Percentiles rank a stretch among this genome's conserved stretches.
Conservation (phyloP, 208 protist species). For the Trypanosoma avium region DNA sequence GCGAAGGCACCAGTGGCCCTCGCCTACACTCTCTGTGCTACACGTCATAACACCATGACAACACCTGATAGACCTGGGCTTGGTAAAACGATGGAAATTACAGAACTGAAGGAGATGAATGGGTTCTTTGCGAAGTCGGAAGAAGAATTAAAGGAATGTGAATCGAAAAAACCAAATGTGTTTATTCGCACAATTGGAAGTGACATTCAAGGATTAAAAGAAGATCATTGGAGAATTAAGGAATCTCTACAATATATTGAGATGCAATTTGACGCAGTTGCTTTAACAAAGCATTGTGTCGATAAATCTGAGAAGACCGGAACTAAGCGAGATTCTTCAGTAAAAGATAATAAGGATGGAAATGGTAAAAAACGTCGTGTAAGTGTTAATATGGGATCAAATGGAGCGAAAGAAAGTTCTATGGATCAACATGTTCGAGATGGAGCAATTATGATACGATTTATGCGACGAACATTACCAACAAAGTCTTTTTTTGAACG, state of each 20-base stretch:
- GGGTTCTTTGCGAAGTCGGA: conserved; percentile 26
- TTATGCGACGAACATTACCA: conserved; percentile 21
- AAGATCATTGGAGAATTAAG: conserved; percentile 32
- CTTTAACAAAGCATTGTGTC: conserved; percentile 30
- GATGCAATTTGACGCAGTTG: conserved; percentile 34
- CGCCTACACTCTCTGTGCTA: conserved; percentile 44
- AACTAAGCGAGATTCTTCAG: conserved; percentile 5
- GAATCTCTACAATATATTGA: conserved; percentile 57
- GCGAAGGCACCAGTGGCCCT: conserved; percentile 5
- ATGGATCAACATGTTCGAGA: conserved; percentile 18
- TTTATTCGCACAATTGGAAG: conserved; percentile 48
- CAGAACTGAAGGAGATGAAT: conserved; percentile 41
- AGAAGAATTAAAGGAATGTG: conserved; percentile 17
- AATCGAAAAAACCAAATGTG: conserved; percentile 25
- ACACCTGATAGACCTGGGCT: conserved; percentile 43
- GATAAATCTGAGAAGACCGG: conserved; percentile 2
- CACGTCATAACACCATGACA: conserved; percentile 42
- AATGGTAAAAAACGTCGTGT: conserved; percentile 31
- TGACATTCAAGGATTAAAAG: conserved; percentile 13
- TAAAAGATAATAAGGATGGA: neutral
- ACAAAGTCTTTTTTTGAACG: conserved; percentile 26
- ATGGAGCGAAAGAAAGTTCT: conserved; percentile 12
- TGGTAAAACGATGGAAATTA: conserved; percentile 37
- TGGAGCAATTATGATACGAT: conserved; percentile 26
- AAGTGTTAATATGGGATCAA: conserved; percentile 10